Conservation (phyloP, 2,329 filamentous ascomycete species). For the Cercospora citrullina region DNA sequence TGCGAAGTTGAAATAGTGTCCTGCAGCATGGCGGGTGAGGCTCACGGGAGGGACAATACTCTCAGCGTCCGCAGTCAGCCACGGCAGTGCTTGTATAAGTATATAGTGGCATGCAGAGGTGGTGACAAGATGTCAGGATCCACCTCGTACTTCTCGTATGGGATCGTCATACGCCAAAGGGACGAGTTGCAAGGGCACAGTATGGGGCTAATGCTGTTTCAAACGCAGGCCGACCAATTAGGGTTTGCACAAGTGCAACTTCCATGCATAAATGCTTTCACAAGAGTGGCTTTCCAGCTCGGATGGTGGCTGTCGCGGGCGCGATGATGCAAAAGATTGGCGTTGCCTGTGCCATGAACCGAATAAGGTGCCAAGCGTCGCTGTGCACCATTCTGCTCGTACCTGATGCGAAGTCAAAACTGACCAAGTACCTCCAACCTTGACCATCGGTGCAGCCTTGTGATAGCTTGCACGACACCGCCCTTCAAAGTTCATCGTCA, state of each 20-base stretch:
- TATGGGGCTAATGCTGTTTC: neutral
- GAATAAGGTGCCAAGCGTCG: neutral
- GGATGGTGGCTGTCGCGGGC: neutral
- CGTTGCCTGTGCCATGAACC: neutral
- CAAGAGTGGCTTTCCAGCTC: neutral
- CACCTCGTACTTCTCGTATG: constrained; percentile 20
- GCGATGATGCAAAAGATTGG: neutral
- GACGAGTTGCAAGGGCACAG: neutral
- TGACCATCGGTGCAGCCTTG: neutral
- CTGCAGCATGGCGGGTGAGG: constrained; percentile 13
- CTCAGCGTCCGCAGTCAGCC: neutral
- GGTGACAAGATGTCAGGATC: neutral
- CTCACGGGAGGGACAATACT: neutral
- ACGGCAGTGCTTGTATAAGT: constrained; percentile 8
- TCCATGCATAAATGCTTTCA: neutral
- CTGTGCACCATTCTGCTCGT: neutral
- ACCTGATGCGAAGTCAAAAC: neutral
- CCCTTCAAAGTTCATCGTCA: neutral
- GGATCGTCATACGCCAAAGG: constrained; percentile 6
- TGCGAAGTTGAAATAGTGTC: constrained; percentile 10
- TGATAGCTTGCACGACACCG: neutral
- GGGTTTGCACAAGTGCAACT: neutral
- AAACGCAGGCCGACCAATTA: neutral
- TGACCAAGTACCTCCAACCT: neutral
- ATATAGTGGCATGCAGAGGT: neutral